These are phyloP conservation scores for Termitomyces sp. DNA, from an alignment of 768 basidiomycete genomes.

Conservation along the genomic window DNA sequence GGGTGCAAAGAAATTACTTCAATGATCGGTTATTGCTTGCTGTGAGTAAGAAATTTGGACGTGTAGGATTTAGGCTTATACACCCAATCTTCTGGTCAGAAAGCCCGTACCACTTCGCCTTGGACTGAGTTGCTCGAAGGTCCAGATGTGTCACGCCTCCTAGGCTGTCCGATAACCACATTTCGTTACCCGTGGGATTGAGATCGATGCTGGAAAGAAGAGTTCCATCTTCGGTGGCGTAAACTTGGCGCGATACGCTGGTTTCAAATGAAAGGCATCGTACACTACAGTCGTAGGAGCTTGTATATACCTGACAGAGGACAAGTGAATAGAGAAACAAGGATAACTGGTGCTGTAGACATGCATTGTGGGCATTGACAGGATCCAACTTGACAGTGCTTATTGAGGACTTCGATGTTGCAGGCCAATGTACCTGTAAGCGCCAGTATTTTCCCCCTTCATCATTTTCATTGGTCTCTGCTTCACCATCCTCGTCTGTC, in stretches of 20 bases:
- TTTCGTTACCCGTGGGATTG: conserved; percentile 60
- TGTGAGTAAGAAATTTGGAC: conserved; percentile 61
- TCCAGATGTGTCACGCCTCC: conserved; percentile 78
- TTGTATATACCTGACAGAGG: conserved; percentile 60
- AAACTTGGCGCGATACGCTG: conserved; percentile 67
- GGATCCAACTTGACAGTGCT: conserved; percentile 78
- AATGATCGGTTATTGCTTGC: conserved; percentile 70
- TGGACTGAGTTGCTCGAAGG: conserved; percentile 55
- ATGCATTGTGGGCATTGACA: conserved; percentile 65
- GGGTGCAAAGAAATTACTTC: conserved; percentile 41
- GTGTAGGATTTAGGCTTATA: conserved; percentile 72
- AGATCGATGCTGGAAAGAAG: conserved; percentile 73
- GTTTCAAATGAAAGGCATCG: conserved; percentile 69
- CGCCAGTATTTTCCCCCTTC: conserved; percentile 79
- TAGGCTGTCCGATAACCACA: conserved; percentile 76
- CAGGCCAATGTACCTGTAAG: conserved; percentile 81
- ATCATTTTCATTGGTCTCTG: conserved; percentile 27
- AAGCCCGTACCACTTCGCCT: conserved; percentile 55
- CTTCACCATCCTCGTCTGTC: conserved; percentile 58
- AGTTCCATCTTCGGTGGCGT: conserved; percentile 45
- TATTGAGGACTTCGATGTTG: conserved; percentile 72
- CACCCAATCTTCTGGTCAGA: conserved; percentile 74
- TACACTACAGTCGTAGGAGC: conserved; percentile 77
- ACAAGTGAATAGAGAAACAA: background rate
- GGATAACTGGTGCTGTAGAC: conserved; percentile 10